phyloP scores from a whole-genome alignment of 306 rosid species.

The Cicer bijugum region DNA sequence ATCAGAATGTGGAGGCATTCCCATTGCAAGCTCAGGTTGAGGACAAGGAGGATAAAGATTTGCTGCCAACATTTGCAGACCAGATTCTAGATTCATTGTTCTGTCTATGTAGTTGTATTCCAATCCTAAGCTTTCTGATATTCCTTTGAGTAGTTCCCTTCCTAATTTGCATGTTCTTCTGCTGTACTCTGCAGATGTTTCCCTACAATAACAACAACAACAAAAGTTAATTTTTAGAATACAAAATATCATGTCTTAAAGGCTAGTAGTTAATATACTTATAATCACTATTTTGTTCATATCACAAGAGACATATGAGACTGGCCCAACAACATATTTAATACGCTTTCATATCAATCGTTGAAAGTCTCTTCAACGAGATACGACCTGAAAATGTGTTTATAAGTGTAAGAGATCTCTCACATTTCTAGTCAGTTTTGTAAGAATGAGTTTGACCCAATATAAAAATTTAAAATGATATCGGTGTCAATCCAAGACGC shows the following conservation, averaged over 20 bases:
- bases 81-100: constrained; percentile 51
- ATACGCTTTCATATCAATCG: too few species aligned
- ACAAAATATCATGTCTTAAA: not conserved
- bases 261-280: too few species aligned
- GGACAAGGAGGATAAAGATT: constrained; percentile 77
- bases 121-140: constrained; percentile 64
- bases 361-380: too few species aligned
- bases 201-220: constrained; percentile 39
- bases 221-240: not conserved
- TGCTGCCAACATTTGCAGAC: constrained; percentile 52
- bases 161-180: constrained; percentile 51
- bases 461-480: too few species aligned
- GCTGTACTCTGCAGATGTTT: constrained; percentile 50
- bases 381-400: too few species aligned
- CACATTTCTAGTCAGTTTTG: too few species aligned
- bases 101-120: constrained; percentile 45
- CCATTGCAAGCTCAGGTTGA: constrained; percentile 66
- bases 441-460: too few species aligned
- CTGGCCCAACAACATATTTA: too few species aligned
- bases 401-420: too few species aligned
- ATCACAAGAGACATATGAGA: too few species aligned
- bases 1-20: constrained; percentile 78
- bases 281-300: too few species aligned
- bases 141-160: constrained; percentile 55
- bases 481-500: too few species aligned